Conservation (phyloP, 768 basidiomycete species). For the Lactifluus piperatus region DNA sequence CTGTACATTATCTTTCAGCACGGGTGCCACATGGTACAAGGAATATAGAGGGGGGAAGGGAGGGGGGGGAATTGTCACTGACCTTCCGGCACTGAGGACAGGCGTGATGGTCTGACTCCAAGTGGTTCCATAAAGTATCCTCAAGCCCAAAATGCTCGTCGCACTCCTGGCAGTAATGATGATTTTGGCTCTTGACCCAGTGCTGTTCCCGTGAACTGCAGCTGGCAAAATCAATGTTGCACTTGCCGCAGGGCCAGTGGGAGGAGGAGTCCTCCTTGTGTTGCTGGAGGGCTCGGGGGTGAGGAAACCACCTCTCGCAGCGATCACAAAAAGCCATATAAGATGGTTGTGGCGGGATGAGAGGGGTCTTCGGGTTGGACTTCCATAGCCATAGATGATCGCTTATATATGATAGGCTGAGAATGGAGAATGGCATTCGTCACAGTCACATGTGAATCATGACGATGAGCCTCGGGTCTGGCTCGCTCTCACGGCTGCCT, state of each 20-base stretch:
- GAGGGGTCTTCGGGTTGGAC: neutral
- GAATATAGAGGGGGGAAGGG: too few species aligned
- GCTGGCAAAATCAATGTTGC: constrained; percentile 36
- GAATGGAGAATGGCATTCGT: too few species aligned
- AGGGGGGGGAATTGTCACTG: neutral
- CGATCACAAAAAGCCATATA: neutral
- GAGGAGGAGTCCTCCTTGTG: constrained; percentile 23
- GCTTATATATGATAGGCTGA: too few species aligned
- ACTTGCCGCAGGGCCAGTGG: constrained; percentile 41
- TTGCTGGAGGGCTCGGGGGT: constrained; percentile 20
- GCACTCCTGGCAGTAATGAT: neutral
- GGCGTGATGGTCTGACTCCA: neutral
- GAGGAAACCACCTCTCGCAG: constrained; percentile 14
- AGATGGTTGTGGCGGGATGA: neutral
- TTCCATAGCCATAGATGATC: too few species aligned
- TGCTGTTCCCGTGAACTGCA: neutral
- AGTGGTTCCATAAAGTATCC: constrained; percentile 1
- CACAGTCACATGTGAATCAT: too few species aligned
- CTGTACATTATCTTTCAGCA: neutral
- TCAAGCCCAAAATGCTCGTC: neutral
- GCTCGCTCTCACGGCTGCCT: too few species aligned
- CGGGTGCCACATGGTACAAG: neutral
- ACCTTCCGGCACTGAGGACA: neutral
- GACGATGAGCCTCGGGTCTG: too few species aligned
- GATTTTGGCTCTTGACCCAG: neutral